phyloP scores from a whole-genome alignment of 345 rosid genomes.

The Hibiscus mutabilis region DNA sequence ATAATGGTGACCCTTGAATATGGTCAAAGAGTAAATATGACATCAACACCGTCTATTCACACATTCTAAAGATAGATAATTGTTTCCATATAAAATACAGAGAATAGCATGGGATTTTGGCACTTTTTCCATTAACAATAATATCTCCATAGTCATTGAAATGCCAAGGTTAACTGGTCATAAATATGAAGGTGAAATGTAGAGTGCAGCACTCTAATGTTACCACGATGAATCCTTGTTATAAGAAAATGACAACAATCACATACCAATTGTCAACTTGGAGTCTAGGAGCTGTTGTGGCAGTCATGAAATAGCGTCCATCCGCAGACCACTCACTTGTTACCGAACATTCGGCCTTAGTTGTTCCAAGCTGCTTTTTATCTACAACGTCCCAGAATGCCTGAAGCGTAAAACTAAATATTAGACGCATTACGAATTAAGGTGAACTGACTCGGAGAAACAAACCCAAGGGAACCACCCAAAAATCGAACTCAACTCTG shows the following conservation, averaged over 20 bases:
- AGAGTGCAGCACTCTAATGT: not conserved
- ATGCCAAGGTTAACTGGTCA: not conserved
- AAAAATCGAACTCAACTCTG: not conserved
- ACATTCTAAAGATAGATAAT: not conserved
- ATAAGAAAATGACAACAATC: slow-evolving; percentile 10
- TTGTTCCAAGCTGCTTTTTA: slow-evolving; percentile 64
- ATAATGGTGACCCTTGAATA: not conserved
- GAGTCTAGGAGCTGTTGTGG: slow-evolving; percentile 94
- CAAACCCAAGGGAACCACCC: not conserved
- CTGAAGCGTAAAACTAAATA: slow-evolving; percentile 30
- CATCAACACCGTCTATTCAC: not conserved
- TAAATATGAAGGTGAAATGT: not conserved
- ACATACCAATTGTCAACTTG: slow-evolving; percentile 92
- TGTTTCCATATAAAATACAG: not conserved
- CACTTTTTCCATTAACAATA: not conserved
- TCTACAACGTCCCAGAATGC: slow-evolving; percentile 77
- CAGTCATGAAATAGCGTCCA: slow-evolving; percentile 86
- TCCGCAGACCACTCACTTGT: slow-evolving; percentile 93
- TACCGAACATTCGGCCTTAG: slow-evolving; percentile 86
- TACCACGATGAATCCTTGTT: not conserved
- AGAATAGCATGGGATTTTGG: not conserved
- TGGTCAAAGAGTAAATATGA: not conserved
- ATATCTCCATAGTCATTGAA: not conserved
- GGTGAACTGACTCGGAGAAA: not conserved
- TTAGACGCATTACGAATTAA: not conserved